Evolutionary conservation across 2,329 filamentous ascomycete genomes (phyloP).

Genomic region (Aspergillus thermomutatus): DNA sequence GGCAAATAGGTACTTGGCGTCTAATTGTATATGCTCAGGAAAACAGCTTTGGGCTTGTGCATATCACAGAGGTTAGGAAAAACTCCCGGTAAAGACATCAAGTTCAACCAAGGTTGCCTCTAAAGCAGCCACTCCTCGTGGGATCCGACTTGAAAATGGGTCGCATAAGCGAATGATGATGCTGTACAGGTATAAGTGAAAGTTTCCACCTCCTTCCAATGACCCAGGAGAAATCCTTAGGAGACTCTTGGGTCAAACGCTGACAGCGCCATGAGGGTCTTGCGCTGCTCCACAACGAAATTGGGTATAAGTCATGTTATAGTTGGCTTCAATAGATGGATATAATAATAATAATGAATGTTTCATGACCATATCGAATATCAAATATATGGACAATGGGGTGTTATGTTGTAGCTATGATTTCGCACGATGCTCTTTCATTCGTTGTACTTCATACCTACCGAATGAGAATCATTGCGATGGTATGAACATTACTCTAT

Average conservation of each 20-base stretch:
- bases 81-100: neutral
- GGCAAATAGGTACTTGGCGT: neutral
- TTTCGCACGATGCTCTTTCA: neutral
- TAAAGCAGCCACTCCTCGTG: conserved; percentile 18
- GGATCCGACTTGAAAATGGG: conserved; percentile 14
- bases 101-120: conserved; percentile 8
- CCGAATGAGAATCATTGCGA: neutral
- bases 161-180: conserved; percentile 11
- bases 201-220: neutral
- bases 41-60: too few species aligned
- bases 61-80: neutral
- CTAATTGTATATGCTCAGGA: neutral
- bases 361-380: neutral
- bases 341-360: neutral
- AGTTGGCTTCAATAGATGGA: neutral
- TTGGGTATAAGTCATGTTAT: too few species aligned
- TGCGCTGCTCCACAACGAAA: neutral
- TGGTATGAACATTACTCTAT: neutral
- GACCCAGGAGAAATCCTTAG: neutral
- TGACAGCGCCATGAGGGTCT: too few species aligned
- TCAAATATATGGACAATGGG: neutral
- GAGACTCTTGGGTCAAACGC: neutral
- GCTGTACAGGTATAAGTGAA: neutral
- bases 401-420: neutral
- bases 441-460: neutral